Percentiles rank a stretch among this genome's conserved stretches.
Conservation (phyloP, 2,329 filamentous ascomycete species). For the Diaporthe batatas region DNA sequence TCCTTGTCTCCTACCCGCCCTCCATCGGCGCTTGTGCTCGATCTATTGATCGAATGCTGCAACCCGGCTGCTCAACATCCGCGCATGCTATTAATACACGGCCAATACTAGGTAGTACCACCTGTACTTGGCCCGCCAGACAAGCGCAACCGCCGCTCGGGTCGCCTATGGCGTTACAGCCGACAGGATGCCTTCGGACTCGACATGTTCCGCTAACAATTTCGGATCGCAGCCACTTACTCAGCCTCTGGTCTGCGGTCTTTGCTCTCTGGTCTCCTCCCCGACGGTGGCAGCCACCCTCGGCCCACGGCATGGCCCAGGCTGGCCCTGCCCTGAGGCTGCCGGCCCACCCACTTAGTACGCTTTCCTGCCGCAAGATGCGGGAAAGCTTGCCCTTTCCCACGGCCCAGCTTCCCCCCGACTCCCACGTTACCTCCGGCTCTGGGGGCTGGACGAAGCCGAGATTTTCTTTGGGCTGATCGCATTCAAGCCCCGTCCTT, state of each 20-base stretch:
- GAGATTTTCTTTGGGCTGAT: slow-evolving; percentile 36
- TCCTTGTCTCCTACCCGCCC: slow-evolving; percentile 18
- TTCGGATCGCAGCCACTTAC: slow-evolving; percentile 20
- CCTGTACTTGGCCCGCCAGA: slow-evolving; percentile 13
- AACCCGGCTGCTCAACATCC: slow-evolving; percentile 32
- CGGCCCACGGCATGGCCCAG: slow-evolving; percentile 5
- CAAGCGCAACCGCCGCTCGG: slow-evolving; percentile 36
- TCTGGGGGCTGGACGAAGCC: slow-evolving; percentile 30
- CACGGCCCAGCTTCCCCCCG: slow-evolving; percentile 1
- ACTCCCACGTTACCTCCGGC: slow-evolving; percentile 30
- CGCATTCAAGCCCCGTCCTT: slow-evolving; percentile 28
- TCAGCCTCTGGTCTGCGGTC: slow-evolving; percentile 29
- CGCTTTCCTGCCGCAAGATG: slow-evolving; percentile 32
- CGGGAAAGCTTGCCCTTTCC: slow-evolving; percentile 30
- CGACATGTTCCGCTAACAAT: slow-evolving; percentile 37
- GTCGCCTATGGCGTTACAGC: slow-evolving; percentile 21
- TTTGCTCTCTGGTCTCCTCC: neutral
- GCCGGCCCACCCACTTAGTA: slow-evolving; percentile 8
- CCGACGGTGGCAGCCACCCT: slow-evolving; percentile 8
- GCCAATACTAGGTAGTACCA: slow-evolving; percentile 7
- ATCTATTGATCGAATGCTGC: slow-evolving; percentile 33
- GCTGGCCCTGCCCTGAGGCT: slow-evolving; percentile 18
- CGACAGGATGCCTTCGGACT: slow-evolving; percentile 9
- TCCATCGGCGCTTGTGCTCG: slow-evolving; percentile 37
- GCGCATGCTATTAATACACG: slow-evolving; percentile 36